phyloP scores from a whole-genome alignment of 148 eudicot species.

The Rhododendron molle region DNA sequence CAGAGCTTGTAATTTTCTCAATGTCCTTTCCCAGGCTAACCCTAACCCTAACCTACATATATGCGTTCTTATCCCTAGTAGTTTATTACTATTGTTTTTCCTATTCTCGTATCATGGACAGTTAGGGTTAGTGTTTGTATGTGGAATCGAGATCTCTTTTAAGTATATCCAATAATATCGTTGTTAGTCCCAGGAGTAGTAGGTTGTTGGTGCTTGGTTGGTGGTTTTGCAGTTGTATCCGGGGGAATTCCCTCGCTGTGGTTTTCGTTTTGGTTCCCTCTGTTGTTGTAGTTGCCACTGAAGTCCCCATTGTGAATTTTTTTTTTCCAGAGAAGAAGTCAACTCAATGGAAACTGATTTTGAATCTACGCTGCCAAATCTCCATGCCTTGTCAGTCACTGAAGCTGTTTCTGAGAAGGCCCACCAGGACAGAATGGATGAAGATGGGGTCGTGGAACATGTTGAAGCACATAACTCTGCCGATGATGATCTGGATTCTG shows the following conservation, averaged over 20 bases:
- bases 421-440: neutral
- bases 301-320: neutral
- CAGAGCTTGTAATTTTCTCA: neutral
- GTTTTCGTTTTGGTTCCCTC: neutral
- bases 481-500: neutral
- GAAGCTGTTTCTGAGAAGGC: neutral
- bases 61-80: neutral
- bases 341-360: neutral
- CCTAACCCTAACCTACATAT: neutral
- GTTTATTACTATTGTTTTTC: neutral
- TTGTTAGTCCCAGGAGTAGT: neutral
- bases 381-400: neutral
- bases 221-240: neutral
- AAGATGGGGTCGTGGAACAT: neutral
- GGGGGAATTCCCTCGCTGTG: neutral
- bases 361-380: neutral
- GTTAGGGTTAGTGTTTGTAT: neutral
- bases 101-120: neutral
- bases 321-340: neutral
- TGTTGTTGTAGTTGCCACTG: neutral
- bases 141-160: neutral
- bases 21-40: neutral
- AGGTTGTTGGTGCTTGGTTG: neutral
- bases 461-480: neutral
- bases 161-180: neutral